Base-by-base conservation (phyloP, 116 monocot species). In the Cymodocea nodosa region DNA sequence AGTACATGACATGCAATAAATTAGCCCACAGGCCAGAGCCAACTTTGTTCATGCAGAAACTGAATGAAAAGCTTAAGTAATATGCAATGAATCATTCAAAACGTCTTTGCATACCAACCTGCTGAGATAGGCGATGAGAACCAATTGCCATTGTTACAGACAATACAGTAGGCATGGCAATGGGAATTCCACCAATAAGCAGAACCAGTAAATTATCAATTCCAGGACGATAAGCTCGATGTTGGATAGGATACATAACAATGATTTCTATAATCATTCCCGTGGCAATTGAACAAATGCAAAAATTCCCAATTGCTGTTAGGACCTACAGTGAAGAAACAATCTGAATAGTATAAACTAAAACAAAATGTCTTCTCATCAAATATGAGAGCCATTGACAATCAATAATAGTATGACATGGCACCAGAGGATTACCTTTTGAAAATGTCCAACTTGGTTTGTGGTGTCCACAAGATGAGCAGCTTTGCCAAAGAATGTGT, bases 111-210 rank as follows among this genome's bases (percentile, higher is more conserved):
- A 3, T 23, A 74, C 19, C 18, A 16, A 73, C 73, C 61, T 77
- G 71, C 39, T 77, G 69, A 58, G 76, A 70, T 34, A 76, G 56
- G 4, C 70, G 63, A 59, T 76, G 76, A 49, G 76, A 76, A 20
- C 76, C 76, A 56, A 76, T 76, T 15, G 76, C 76, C 76, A 76
- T 76, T 17, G 76, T 76, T 16, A 76, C 70, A 51, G 76, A 76
- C 16, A 76, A 52, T 20, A 76, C 76, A 3, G 76, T 76, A 50
- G 76, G 76, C 76, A 76, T 76, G 9, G 76, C 76, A 23, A 76
- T 76, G 51, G 76, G 76, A 70, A 76, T 76, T 59, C 76, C 76
- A 57, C 75, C 75, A 56, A 75, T 75, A 6, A 75, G 63, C 54
- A 75, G 69, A 30, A 75, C 69, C 0, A 75, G 65, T 2, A 76